A percentile compares a stretch with the other conserved stretches of the same genome.
Conservation (phyloP, 2,329 filamentous ascomycete species). For the Arthrobotrys musiformis region DNA sequence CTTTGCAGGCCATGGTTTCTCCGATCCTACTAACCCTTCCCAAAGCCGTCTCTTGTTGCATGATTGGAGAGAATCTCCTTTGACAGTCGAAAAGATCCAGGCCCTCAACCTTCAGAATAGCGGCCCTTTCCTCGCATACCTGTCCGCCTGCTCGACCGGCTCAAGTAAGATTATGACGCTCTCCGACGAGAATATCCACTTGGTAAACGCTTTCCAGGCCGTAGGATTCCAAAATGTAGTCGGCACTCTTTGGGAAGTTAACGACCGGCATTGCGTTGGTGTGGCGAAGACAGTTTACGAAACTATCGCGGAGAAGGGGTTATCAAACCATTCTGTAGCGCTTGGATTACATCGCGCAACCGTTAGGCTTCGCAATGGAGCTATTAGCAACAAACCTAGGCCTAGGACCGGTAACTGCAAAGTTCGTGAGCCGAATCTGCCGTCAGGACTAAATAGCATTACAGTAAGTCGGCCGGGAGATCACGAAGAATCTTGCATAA, state of each 20-base stretch:
- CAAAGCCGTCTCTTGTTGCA: constrained; percentile 60
- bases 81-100: constrained; percentile 17
- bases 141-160: constrained; percentile 43
- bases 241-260: constrained; percentile 63
- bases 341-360: constrained; percentile 17
- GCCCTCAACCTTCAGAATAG: constrained; percentile 26
- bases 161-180: constrained; percentile 2
- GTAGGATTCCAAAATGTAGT: constrained; percentile 58
- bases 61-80: constrained; percentile 15
- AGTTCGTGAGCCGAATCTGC: not conserved
- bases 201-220: constrained; percentile 12
- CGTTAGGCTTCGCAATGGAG: not conserved
- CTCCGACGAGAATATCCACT: constrained; percentile 32
- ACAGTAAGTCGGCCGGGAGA: not conserved
- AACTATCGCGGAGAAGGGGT: not conserved
- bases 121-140: constrained; percentile 28
- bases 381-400: not conserved
- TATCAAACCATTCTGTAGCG: not conserved
- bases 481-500: not conserved
- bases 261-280: constrained; percentile 55
- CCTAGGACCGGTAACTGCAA: too few species aligned
- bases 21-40: constrained; percentile 60
- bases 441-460: not conserved
- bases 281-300: constrained; percentile 57
- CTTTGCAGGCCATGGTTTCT: constrained; percentile 64